Conservation (phyloP, 1,284 basidiomycete species). For the Trichosporon coremiiforme region DNA sequence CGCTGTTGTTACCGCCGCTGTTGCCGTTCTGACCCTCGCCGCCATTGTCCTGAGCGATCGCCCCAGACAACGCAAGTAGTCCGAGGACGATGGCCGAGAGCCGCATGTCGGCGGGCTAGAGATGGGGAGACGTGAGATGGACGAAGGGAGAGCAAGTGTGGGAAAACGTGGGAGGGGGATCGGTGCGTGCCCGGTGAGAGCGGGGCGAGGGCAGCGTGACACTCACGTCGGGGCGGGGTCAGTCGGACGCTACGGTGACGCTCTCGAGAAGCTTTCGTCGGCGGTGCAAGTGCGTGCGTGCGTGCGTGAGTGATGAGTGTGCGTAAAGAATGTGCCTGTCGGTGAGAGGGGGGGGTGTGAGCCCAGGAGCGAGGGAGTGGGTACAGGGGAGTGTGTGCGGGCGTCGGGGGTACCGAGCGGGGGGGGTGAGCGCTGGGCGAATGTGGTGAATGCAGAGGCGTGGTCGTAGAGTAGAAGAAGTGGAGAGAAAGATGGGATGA, state of each 20-base stretch:
- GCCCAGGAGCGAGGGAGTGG: not conserved
- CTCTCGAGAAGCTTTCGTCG: not conserved
- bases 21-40: too few species aligned
- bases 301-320: too few species aligned
- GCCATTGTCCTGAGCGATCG: conserved; percentile 26
- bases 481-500: not conserved
- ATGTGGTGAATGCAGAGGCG: not conserved
- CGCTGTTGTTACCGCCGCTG: not conserved
- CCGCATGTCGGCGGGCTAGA: conserved; percentile 20
- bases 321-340: not conserved
- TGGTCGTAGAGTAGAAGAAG: not conserved
- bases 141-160: conserved; percentile 11
- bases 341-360: not conserved
- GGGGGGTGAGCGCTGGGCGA: not conserved
- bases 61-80: conserved; percentile 1
- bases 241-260: not conserved
- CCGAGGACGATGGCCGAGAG: conserved; percentile 19
- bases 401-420: not conserved
- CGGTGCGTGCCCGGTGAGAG: not conserved
- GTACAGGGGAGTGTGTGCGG: not conserved
- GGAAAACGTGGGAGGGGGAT: not conserved
- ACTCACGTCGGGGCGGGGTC: not conserved
- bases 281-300: not conserved
- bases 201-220: not conserved
- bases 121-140: not conserved